Evolutionary conservation across 495 filamentous ascomycete species (phyloP).

Genomic region (Aspergillus wentii): DNA sequence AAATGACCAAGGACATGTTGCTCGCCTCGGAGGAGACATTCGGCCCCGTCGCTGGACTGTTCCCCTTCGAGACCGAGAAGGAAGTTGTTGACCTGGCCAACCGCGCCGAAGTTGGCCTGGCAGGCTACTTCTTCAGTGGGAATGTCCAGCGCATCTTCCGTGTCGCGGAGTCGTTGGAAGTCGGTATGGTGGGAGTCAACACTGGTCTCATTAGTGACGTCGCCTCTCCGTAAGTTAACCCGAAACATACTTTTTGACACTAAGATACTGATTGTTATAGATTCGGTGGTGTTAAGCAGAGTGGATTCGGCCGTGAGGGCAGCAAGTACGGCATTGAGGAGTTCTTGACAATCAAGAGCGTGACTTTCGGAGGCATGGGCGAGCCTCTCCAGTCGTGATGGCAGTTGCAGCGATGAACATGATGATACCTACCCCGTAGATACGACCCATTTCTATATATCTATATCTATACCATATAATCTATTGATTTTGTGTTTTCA

Average conservation of each 20-base stretch:
- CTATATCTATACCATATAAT: too few relatives aligned
- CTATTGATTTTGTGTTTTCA: too few relatives aligned
- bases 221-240: constrained; percentile 54
- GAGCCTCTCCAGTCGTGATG: constrained; percentile 42
- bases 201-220: constrained; percentile 79
- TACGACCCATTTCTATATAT: too few relatives aligned
- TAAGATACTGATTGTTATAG: constrained; percentile 20
- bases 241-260: not conserved
- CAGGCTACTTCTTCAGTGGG: constrained; percentile 82
- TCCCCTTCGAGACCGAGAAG: constrained; percentile 75
- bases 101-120: constrained; percentile 69
- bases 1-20: constrained; percentile 77
- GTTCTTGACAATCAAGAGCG: constrained; percentile 81
- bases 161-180: constrained; percentile 79
- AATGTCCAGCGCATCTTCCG: constrained; percentile 67
- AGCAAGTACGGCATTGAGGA: constrained; percentile 89
- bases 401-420: too few relatives aligned
- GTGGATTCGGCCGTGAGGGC: constrained; percentile 89
- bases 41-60: constrained; percentile 80
- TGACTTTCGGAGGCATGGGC: constrained; percentile 76
- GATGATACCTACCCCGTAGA: too few relatives aligned
- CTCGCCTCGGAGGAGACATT: constrained; percentile 82
- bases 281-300: constrained; percentile 92
- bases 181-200: constrained; percentile 88
- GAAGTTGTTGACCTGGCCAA: constrained; percentile 82